Evolutionary conservation across 495 filamentous ascomycete genomes (phyloP), one percentile per base, ranked within the genome.

Genomic region (Penicillium cosmopolitanum): DNA sequence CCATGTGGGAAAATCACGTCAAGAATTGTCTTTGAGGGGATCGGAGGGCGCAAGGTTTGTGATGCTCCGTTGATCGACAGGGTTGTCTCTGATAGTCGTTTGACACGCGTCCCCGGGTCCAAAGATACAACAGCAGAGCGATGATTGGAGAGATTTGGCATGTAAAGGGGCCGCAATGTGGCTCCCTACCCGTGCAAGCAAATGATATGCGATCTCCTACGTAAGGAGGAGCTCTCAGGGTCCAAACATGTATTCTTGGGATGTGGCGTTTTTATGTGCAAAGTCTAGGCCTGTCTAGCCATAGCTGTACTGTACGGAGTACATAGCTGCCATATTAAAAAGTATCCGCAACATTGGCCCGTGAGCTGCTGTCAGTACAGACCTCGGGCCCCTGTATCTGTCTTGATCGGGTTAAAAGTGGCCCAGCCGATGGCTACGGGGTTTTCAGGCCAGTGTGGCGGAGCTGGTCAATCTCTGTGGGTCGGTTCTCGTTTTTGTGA

Each of bases 381-480:
- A 16, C 38, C 53, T 25, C 53, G 3, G 16, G n/a, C 53, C 53
- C 53, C 28, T 55, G 53, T 33, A 46, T 2, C 5, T 44, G 25
- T 19, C 38, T 31, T 5, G 18, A 55, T 55, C 40, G 53, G 28
- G 53, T 55, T 55, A 31, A 33, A 31, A 47, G 21, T 31, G 28
- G 40, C 18, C 19, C 36, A 10, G 18, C 42, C 51, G 46, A 48
- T 48, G n/a, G 21, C 18, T 48, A 50, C 4, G 56, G 23, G 0
- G 76, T 75, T 57, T 66, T 72, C 54, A 72, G 73, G 15, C 74
- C 59, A 70, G 57, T 71, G 80, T 19, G 73, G 67, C 2, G 78
- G 72, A 25, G 79, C 55, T 13, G 71, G 42, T 44, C 42, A 16
- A 18, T 8, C 16, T 44, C 5, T 44, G 42, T 44, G 42, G 42